A percentile compares a stretch with the other conserved stretches of the same genome.
These are phyloP conservation scores for Agaricus subrufescens DNA, from an alignment of 768 basidiomycete genomes.

Conservation along the genomic window DNA sequence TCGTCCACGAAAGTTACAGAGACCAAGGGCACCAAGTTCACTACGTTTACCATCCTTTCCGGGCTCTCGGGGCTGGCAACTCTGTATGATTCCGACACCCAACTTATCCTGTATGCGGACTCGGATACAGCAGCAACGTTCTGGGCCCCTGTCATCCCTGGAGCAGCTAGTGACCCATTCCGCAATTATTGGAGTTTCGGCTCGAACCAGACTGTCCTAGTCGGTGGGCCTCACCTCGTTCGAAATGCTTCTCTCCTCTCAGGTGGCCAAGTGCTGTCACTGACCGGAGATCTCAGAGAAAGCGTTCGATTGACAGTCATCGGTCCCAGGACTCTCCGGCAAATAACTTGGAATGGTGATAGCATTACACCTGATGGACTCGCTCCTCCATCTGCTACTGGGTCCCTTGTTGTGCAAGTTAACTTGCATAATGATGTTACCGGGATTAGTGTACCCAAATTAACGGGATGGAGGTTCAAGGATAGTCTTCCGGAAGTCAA, in stretches of 20 bases:
- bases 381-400: slow-evolving; percentile 26
- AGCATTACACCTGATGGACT: slow-evolving; percentile 29
- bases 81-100: slow-evolving; percentile 60
- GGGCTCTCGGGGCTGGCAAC: slow-evolving; percentile 58
- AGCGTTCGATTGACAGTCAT: slow-evolving; percentile 58
- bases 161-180: slow-evolving; percentile 33
- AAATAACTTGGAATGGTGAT: slow-evolving; percentile 74
- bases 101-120: slow-evolving; percentile 68
- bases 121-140: slow-evolving; percentile 62
- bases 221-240: slow-evolving; percentile 63
- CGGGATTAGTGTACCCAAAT: slow-evolving; percentile 37
- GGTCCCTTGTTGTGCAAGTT: slow-evolving; percentile 45
- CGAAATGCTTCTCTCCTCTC: slow-evolving; percentile 44
- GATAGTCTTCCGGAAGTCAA: slow-evolving; percentile 73
- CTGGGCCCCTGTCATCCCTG: slow-evolving; percentile 67
- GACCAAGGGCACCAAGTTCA: slow-evolving; percentile 23
- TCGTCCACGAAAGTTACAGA: slow-evolving; percentile 24
- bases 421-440: slow-evolving; percentile 22
- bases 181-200: slow-evolving; percentile 70
- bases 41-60: slow-evolving; percentile 48
- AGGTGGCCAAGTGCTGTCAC: slow-evolving; percentile 41
- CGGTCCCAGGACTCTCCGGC: slow-evolving; percentile 45
- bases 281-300: slow-evolving; percentile 66
- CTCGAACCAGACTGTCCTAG: slow-evolving; percentile 61
- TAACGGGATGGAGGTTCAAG: slow-evolving; percentile 69